Evolutionary conservation across 768 basidiomycete species (phyloP).

Genomic region (Collybia sp.): DNA sequence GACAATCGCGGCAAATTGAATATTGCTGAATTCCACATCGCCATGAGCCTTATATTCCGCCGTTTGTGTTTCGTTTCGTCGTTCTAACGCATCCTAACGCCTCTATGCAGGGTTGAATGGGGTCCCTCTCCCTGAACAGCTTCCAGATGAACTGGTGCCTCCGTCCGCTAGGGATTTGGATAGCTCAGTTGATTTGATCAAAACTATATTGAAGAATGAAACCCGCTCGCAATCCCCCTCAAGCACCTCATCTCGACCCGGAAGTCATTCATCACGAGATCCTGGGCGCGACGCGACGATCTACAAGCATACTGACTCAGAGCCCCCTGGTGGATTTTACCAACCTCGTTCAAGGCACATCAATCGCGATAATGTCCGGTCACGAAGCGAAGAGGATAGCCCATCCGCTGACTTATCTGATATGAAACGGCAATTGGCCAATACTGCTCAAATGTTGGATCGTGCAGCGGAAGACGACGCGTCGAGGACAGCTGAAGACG

Average conservation of each 20-base stretch:
- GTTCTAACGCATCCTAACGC: slow-evolving; percentile 2
- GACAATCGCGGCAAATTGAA: slow-evolving; percentile 96
- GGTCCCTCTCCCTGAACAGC: slow-evolving; percentile 79
- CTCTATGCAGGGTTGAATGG: slow-evolving; percentile 77
- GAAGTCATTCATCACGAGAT: slow-evolving; percentile 34
- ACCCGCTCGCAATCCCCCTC: slow-evolving; percentile 66
- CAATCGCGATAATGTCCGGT: slow-evolving; percentile 77
- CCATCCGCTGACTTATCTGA: slow-evolving; percentile 72
- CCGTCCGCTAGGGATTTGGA: slow-evolving; percentile 89
- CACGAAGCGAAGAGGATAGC: slow-evolving; percentile 61
- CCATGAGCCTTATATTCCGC: slow-evolving; percentile 97
- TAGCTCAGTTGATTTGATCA: slow-evolving; percentile 84
- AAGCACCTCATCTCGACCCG: slow-evolving; percentile 10
- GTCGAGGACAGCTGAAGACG: slow-evolving; percentile 70
- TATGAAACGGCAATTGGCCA: slow-evolving; percentile 78
- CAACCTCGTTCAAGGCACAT: slow-evolving; percentile 79
- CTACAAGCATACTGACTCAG: slow-evolving; percentile 76
- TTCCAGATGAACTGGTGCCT: slow-evolving; percentile 87
- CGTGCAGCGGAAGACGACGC: slow-evolving; percentile 61
- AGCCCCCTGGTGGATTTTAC: slow-evolving; percentile 64
- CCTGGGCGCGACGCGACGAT: slow-evolving; percentile 82
- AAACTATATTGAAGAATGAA: slow-evolving; percentile 84
- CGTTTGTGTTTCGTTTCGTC: slow-evolving; percentile 46
- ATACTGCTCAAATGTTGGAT: slow-evolving; percentile 79
- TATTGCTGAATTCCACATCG: slow-evolving; percentile 94